Conservation (phyloP, 345 rosid genomes). For the Eucalyptus pumila region DNA sequence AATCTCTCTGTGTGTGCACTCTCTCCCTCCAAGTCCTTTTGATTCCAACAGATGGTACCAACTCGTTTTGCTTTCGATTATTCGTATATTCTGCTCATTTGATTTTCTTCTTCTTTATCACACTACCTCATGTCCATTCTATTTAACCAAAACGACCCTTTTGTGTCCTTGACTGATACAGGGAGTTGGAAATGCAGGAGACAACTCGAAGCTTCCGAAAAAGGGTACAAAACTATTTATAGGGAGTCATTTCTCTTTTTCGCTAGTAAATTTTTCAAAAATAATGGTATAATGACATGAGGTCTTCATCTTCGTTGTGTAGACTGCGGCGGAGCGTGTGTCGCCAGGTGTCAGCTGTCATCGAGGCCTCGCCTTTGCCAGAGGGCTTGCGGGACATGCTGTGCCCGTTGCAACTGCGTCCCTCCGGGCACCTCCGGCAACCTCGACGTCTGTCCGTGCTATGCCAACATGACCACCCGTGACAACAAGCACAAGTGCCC, state of each 20-base stretch:
- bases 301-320: background rate
- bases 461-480: conserved; percentile 51
- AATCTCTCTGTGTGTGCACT: too few species aligned
- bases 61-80: background rate
- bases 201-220: background rate
- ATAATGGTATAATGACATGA: background rate
- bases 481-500: conserved; percentile 73
- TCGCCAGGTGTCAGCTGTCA: conserved; percentile 38
- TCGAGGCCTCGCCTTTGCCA: conserved; percentile 48
- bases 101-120: background rate
- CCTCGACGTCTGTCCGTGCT: conserved; percentile 51
- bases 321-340: conserved; percentile 60
- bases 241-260: background rate
- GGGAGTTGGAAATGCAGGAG: background rate
- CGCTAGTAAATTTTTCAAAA: background rate
- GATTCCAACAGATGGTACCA: background rate
- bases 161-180: background rate
- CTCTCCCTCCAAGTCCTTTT: too few species aligned
- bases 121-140: background rate
- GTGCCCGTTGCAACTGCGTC: conserved; percentile 59
- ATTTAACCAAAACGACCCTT: background rate
- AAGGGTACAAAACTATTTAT: background rate
- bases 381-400: conserved; percentile 72
- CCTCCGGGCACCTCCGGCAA: conserved; percentile 69
- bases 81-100: background rate